These are phyloP conservation scores for Aureobasidium uvarum DNA, from an alignment of 2,329 filamentous ascomycete species.

Conservation along the genomic window DNA sequence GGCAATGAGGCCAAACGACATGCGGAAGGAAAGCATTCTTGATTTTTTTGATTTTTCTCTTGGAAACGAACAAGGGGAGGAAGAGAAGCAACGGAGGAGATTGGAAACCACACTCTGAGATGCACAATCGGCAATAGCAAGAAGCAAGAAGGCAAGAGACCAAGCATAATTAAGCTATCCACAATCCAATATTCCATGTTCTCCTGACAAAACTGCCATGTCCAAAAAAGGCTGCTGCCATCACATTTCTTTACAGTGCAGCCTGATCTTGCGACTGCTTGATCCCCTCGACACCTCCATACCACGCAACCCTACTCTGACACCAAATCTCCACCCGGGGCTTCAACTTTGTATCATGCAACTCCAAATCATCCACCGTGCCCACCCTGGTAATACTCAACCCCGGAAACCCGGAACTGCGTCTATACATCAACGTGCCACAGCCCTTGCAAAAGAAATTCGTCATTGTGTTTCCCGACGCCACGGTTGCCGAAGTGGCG, in stretches of 20 bases:
- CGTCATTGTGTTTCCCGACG: conserved; percentile 54
- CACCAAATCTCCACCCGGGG: conserved; percentile 55
- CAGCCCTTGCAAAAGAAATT: conserved; percentile 62
- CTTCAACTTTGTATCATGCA: conserved; percentile 58
- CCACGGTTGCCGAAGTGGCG: conserved; percentile 49
- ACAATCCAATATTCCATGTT: not conserved
- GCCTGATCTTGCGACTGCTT: conserved; percentile 28
- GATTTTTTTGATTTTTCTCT: too few species aligned
- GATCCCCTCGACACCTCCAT: conserved; percentile 42
- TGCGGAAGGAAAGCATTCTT: too few species aligned
- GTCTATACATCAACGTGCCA: conserved; percentile 61
- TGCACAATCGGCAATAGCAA: too few species aligned
- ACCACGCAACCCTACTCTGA: conserved; percentile 54
- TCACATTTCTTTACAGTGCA: not conserved
- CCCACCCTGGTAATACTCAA: conserved; percentile 55
- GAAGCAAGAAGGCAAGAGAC: too few species aligned
- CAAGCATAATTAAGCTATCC: not conserved
- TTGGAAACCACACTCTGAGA: too few species aligned
- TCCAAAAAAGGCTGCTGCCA: not conserved
- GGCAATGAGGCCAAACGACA: too few species aligned
- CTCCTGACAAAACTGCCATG: not conserved
- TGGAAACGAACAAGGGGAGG: too few species aligned
- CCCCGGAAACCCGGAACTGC: conserved; percentile 47
- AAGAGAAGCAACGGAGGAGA: too few species aligned
- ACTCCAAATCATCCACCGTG: conserved; percentile 60